A percentile compares a stretch with the other conserved stretches of the same genome.
Conservation (phyloP, 805 yeast species). For the Schizosaccharomyces cryophilus region DNA sequence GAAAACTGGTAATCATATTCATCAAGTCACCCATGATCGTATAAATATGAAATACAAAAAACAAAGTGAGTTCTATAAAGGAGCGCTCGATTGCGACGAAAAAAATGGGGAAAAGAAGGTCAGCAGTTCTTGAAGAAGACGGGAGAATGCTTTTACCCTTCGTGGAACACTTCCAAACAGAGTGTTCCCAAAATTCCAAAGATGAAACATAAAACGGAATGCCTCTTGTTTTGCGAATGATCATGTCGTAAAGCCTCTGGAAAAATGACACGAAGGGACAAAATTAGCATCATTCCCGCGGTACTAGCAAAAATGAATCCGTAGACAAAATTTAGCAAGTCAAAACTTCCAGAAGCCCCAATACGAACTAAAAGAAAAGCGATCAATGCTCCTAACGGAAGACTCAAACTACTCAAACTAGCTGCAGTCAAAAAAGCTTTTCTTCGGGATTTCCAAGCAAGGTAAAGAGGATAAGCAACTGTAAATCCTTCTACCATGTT, state of each 20-base stretch:
- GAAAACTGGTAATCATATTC: too few species aligned
- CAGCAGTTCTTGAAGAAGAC: not conserved
- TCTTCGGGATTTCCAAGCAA: constrained; percentile 37
- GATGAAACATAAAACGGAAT: not conserved
- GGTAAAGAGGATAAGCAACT: constrained; percentile 71
- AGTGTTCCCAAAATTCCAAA: not conserved
- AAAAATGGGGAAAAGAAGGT: too few species aligned
- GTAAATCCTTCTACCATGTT: constrained; percentile 86
- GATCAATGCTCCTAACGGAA: constrained; percentile 66
- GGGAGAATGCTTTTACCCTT: not conserved
- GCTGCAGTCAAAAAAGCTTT: constrained; percentile 45
- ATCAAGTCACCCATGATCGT: too few species aligned
- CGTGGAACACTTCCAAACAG: not conserved
- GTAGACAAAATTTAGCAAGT: constrained; percentile 16
- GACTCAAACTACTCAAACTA: constrained; percentile 57
- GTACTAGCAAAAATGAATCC: constrained; percentile 41
- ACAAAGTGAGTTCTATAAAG: too few species aligned
- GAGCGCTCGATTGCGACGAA: too few species aligned
- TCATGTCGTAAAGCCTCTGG: constrained; percentile 2
- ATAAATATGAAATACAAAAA: too few species aligned
- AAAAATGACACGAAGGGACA: constrained; percentile 31
- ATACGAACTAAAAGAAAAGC: constrained; percentile 29
- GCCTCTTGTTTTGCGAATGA: not conserved
- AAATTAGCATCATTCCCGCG: constrained; percentile 48
- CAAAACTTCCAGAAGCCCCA: constrained; percentile 2